Conservation (phyloP, 2,329 filamentous ascomycete species). For the Polytolypa hystricis region DNA sequence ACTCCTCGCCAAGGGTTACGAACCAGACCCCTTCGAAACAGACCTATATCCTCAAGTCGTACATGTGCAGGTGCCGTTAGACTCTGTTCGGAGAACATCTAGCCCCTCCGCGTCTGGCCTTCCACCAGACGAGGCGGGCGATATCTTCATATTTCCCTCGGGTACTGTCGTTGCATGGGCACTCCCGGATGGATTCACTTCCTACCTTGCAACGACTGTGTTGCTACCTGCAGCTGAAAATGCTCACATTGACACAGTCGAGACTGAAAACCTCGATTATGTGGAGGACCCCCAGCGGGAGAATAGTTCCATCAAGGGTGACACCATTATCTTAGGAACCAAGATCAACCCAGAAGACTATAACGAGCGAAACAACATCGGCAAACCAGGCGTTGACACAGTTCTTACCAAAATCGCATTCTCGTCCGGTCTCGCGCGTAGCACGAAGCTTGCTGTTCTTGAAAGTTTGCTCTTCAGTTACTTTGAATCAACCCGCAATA, state of each 20-base stretch:
- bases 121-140: constrained; percentile 48
- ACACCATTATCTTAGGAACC: constrained; percentile 81
- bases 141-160: constrained; percentile 92
- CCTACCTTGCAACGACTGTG: constrained; percentile 56
- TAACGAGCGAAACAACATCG: constrained; percentile 13
- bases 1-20: constrained; percentile 47
- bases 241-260: constrained; percentile 59
- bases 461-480: constrained; percentile 74
- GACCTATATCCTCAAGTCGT: constrained; percentile 55
- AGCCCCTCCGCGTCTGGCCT: constrained; percentile 30
- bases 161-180: constrained; percentile 92
- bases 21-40: constrained; percentile 51
- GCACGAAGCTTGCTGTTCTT: constrained; percentile 85
- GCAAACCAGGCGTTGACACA: constrained; percentile 39
- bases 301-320: constrained; percentile 67
- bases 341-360: constrained; percentile 34
- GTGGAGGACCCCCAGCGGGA: constrained; percentile 62
- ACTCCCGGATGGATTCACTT: constrained; percentile 62
- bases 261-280: constrained; percentile 86
- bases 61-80: constrained; percentile 44
- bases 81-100: constrained; percentile 33
- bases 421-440: constrained; percentile 82
- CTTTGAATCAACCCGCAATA: constrained; percentile 73
- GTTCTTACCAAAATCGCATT: constrained; percentile 93
- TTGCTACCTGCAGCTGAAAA: constrained; percentile 66